These are phyloP conservation scores for Asterella californica DNA, from an alignment of 225 moss, liverwort and hornwort species.

Conservation along the genomic window DNA sequence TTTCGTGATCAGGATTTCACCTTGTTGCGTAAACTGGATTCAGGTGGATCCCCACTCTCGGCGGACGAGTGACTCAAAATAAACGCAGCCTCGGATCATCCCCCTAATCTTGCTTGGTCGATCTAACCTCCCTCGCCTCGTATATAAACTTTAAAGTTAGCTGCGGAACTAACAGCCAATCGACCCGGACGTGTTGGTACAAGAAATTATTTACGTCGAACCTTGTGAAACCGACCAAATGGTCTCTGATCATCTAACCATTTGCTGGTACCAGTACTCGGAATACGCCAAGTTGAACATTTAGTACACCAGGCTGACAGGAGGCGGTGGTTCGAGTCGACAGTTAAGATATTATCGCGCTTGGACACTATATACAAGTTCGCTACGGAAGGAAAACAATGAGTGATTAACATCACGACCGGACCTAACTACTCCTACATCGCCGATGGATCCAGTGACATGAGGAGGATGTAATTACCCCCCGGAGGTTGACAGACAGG, in stretches of 20 bases:
- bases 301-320: not conserved
- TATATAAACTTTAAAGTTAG: too few species aligned
- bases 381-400: not conserved
- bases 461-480: not conserved
- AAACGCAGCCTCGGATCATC: too few species aligned
- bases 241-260: not conserved
- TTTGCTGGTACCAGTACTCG: not conserved
- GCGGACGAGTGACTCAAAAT: too few species aligned
- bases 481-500: not conserved
- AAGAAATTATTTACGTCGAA: too few species aligned
- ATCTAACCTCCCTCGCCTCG: too few species aligned
- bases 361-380: conserved; percentile 17
- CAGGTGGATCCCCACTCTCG: too few species aligned
- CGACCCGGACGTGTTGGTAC: too few species aligned
- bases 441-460: not conserved
- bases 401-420: not conserved
- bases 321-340: conserved; percentile 3
- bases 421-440: not conserved
- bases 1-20: too few species aligned
- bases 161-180: too few species aligned
- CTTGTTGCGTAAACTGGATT: too few species aligned
- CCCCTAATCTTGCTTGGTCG: too few species aligned
- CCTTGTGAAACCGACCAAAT: too few species aligned
- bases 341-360: not conserved
- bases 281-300: not conserved